Base-by-base conservation (phyloP, 495 filamentous ascomycete species). In the Neurospora sp. region DNA sequence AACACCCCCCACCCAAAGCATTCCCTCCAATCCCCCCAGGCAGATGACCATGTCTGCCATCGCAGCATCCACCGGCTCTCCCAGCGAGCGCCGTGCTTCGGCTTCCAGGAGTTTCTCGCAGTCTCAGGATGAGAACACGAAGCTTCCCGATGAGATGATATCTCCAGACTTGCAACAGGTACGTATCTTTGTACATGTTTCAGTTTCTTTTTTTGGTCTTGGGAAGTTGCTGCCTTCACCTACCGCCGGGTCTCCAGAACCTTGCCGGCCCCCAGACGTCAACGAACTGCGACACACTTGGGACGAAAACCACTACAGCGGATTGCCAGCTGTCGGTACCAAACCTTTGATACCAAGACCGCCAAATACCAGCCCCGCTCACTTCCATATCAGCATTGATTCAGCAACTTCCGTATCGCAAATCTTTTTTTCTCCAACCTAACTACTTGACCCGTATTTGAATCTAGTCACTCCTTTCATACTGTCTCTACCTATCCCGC, bases 11-110 rank as follows among this genome's bases (percentile, higher is more conserved):
- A 14, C 71, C 40, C 69, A 40, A 39, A 76, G 10, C 76, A 45
- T 69, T 45, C 70, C 70, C 20, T 45, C 69, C 70, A 65, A 73
- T 74, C 69, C 37, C 53, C 53, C 35, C 8, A 27, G 45, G 75
- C 39, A 69, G 69, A 72, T 76, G 73, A 76, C 68, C 69, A 88
- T 88, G 87, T 86, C 87, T 74, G 71, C 79, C 37, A 27, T 65
- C 53, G 70, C 79, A 27, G 74, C 79, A 39, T 83, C 84, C 17
- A 83, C 82, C 37, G 86, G 85, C 44, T 88, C 87, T 61, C 86
- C 87, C 38, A 77, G 75, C 69, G 78, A 81, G 70, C 82, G 84
- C 73, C 83, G 84, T 9, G 75, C 78, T 8, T 74, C 75, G 35
- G 73, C 76, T 31, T 74, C 79, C 72, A 80, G 81, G 72, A 82